Evolutionary conservation across 2,329 filamentous ascomycete species (phyloP), one percentile per base, ranked within the genome.

Genomic region (Alternaria postmessia): DNA sequence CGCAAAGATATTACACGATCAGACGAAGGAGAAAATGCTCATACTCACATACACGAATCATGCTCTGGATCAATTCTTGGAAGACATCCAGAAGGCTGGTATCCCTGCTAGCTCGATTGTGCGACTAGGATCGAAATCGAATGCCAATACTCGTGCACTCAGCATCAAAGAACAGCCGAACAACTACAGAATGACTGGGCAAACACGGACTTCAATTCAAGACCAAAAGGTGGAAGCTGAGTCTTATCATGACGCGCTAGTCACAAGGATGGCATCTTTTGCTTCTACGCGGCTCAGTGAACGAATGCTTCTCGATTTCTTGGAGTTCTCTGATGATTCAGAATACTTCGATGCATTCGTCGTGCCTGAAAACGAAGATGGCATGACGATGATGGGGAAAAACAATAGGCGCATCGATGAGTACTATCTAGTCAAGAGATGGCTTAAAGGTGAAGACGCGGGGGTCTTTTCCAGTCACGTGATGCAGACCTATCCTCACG

Each of bases 11-110:
- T 70, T 93, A 0, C 76, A 87, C 20, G 71, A 85, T 1, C 67
- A 81, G 5, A 87, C 85, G 0, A 20, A 65, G 0, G 79, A 85
- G 28, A 85, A 73, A 0, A 84, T 93, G 0, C 79, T 94, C 0
- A 85, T 93, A 0, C 74, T 91, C 2, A 88, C 86, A 26, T 92
- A 87, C 58, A 92, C 89, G 83, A 92, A 72, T 88, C 78, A 80
- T 64, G 78, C 78, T 2, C 66, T 79, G 0, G 78, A 80, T 44
- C 77, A 80, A 42, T 78, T 91, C 47, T 73, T 91, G 0, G 85
- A 88, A 60, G 89, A 92, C 41, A 73, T 92, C 0, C 76, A 88
- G 3, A 79, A 87, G 1, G 84, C 87, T 32, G 88, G 88, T 0
- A 86, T 92, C 7, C 66, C 80, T 0, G 1, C 64, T 0, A 46